Percentiles rank a stretch among this genome's conserved stretches.
These are phyloP conservation scores for Ophiostoma quercus DNA, from an alignment of 2,329 filamentous ascomycete species.

Conservation along the genomic window DNA sequence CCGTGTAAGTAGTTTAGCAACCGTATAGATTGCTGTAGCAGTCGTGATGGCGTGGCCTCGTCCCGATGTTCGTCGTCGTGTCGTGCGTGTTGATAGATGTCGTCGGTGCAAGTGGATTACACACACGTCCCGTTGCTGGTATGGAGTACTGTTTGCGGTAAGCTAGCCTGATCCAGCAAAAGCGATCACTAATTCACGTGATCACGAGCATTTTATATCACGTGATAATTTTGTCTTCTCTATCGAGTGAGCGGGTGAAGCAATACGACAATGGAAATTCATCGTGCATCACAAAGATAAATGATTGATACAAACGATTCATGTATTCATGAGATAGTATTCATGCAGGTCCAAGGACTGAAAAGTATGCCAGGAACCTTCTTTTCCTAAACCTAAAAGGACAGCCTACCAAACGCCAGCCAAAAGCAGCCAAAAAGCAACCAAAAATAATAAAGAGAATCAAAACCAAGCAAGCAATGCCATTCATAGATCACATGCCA, in stretches of 20 bases:
- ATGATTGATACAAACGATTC: not conserved
- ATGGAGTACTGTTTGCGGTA: not conserved
- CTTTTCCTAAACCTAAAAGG: not conserved
- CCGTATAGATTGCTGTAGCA: not conserved
- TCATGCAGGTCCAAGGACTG: not conserved
- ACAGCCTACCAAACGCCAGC: constrained; percentile 10
- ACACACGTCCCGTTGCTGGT: not conserved
- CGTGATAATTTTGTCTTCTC: not conserved
- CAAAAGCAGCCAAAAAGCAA: not conserved
- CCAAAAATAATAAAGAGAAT: not conserved
- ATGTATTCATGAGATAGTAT: not conserved
- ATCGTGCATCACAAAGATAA: not conserved
- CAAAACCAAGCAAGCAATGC: not conserved
- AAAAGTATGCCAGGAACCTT: not conserved
- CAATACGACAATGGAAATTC: not conserved
- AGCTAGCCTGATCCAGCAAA: not conserved
- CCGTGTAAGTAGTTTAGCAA: not conserved
- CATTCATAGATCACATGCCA: not conserved
- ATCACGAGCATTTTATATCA: too few relatives aligned
- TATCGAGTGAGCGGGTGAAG: too few relatives aligned
- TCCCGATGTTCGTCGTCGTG: not conserved
- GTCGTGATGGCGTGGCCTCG: not conserved
- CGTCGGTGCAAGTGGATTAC: constrained; percentile 1
- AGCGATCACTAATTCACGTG: not conserved
- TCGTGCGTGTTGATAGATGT: not conserved